Evolutionary conservation across 495 filamentous ascomycete genomes (phyloP), one percentile per base, ranked within the genome.

Genomic region (Aspergillus avenaceus): DNA sequence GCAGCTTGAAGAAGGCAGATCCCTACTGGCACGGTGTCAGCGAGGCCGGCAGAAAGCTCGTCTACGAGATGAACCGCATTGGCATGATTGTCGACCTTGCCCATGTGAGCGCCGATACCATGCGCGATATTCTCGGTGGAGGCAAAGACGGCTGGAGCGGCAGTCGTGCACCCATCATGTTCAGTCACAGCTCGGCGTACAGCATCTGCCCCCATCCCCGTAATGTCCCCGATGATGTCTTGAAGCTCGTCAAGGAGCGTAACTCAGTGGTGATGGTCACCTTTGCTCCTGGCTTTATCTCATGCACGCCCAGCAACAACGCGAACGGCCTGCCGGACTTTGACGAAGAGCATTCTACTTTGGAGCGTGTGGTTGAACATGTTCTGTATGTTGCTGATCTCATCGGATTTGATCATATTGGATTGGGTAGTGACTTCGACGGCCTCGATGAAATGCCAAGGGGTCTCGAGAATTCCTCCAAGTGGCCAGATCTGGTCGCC

Each of bases 401-500:
- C 3, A 75, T 79, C n/a, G 83, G 83, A 1, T 84, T 75, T 53
- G 72, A 80, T 34, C 70, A 83, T 63, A 76, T 86, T 36, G 83
- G 83, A 0, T 46, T 86, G 12, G 83, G 83, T 0, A 80, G 79
- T 46, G 83, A 86, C 56, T 86, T 81, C 61, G 81, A 84, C 55
- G 83, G 82, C 2, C 84, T 83, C 45, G 49, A 55, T 7, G 62
- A 49, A 4, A 66, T 70, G 0, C 74, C 79, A 0, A 56, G 52
- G 12, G 82, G 82, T 3, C 50, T 85, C 3, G 82, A 84, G 37
- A 90, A 96, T 67, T 91, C 97, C 23, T 84, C 83, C 42, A 89
- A 86, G 62, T 95, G 83, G 63, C 92, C 93, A 1, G 81, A 83
- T 40, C 65, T 98, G 46, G 80, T 97, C 5, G 83, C 78, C 5